Evolutionary conservation across 371 early-diverging fungal genomes (phyloP).

Genomic region (Encephalitozoon romaleae): DNA sequence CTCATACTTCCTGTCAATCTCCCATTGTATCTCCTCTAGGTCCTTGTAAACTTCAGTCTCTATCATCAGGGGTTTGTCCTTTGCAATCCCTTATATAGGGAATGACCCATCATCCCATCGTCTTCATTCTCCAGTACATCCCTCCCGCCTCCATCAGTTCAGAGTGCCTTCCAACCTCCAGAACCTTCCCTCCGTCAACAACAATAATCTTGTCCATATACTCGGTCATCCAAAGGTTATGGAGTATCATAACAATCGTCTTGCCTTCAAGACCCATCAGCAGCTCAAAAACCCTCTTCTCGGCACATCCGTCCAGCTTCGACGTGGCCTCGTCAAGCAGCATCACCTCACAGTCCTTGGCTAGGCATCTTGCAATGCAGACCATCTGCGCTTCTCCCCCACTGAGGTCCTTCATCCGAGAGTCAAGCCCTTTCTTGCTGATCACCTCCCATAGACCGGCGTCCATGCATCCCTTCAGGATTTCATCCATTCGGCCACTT

Average conservation of each 20-base stretch:
- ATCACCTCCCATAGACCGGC: slow-evolving; percentile 63
- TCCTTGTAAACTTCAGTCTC: not conserved
- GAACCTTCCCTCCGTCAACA: not conserved
- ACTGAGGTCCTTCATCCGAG: slow-evolving; percentile 33
- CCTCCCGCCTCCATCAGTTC: not conserved
- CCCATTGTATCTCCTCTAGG: slow-evolving; percentile 40
- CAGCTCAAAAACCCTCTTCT: slow-evolving; percentile 26
- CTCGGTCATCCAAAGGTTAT: slow-evolving; percentile 29
- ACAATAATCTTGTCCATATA: slow-evolving; percentile 38
- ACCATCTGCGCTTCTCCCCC: slow-evolving; percentile 64
- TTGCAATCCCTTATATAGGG: not conserved
- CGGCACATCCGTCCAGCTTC: slow-evolving; percentile 66
- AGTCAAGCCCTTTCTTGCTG: slow-evolving; percentile 24
- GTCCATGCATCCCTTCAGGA: slow-evolving; percentile 57
- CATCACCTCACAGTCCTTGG: slow-evolving; percentile 66
- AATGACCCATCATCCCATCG: not conserved
- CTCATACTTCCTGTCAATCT: slow-evolving; percentile 32
- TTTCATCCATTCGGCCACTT: not conserved
- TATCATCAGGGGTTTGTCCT: not conserved
- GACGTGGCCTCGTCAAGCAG: slow-evolving; percentile 82
- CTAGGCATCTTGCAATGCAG: slow-evolving; percentile 70
- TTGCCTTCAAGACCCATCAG: not conserved
- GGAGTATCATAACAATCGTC: slow-evolving; percentile 50
- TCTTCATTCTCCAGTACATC: not conserved
- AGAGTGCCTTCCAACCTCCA: not conserved